Base-by-base conservation (phyloP, 257 asterid species). In the Lycium ferocissimum region DNA sequence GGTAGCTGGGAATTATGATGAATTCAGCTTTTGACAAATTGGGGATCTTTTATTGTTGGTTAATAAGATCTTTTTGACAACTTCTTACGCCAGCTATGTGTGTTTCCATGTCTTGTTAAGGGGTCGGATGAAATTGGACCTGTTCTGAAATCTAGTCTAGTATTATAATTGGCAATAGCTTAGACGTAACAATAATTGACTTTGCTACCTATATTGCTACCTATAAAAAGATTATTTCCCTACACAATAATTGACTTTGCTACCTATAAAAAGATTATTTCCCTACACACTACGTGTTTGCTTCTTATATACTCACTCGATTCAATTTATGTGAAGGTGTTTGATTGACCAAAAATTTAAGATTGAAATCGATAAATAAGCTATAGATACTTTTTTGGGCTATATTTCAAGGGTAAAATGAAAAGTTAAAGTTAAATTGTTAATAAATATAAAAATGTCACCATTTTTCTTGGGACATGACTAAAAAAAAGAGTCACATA, bases 31-130 rank as follows among this genome's bases (percentile, higher is more conserved):
- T 78, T 15, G 82, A 53, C 49, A 4, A 33, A 14, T 78, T 15
- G 17, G 66, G 7, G 15, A 75, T 78, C 82, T 78, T 78, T 53
- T 53, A 53, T 53, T 53, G 65, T 78, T 78, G 26, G 10, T 33
- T 53, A 26, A 78, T 53, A 26, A 78, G 82, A 78, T 78, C 47
- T 78, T 78, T 51, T 53, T 53, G 65, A 14, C 65, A 78, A 33
- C 22, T 78, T 78, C 82, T 57, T 78, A 78, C 49, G 82, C 82
- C 66, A 78, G 65, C 82, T 76, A 53, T 51, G 63, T 76, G 47
- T 13, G 4, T 51, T 13, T 0, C 81, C 47, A 78, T 78, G 65
- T 78, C 0, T 70, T 7, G 11, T 38, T 3, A 70, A 37, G 9
- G 26, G 76, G 43, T 51, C 49, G 51, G 9, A 37, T 35, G 76